Percentiles rank a stretch among this genome's conserved stretches.
Evolutionary conservation across 2,329 filamentous ascomycete genomes (phyloP).

Genomic region (Fusarium veterinarium): DNA sequence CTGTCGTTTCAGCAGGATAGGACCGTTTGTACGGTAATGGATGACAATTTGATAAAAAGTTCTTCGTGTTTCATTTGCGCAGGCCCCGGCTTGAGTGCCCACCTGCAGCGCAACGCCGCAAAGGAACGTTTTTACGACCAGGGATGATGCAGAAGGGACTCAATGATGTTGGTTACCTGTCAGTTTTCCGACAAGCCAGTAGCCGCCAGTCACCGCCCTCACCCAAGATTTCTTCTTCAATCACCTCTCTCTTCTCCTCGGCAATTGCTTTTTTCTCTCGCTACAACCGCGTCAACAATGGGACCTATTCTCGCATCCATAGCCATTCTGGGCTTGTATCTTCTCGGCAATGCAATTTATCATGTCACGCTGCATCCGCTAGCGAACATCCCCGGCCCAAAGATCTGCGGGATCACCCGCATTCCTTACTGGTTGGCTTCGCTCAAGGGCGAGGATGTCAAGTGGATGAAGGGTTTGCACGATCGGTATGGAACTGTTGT

Average conservation of each 20-base stretch:
- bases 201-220: neutral
- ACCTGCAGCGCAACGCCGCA: neutral
- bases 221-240: neutral
- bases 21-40: accelerated
- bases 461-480: constrained; percentile 14
- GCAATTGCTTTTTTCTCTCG: neutral
- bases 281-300: neutral
- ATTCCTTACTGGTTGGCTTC: constrained; percentile 14
- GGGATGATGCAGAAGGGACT: neutral
- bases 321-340: constrained; percentile 1
- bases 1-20: accelerated
- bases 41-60: neutral
- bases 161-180: neutral
- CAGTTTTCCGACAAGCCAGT: neutral
- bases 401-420: constrained; percentile 9
- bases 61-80: neutral
- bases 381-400: constrained; percentile 17
- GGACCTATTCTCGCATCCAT: neutral
- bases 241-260: neutral
- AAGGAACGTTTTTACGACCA: neutral
- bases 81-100: neutral
- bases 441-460: constrained; percentile 6
- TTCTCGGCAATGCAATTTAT: neutral
- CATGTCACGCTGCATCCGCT: constrained; percentile 16
- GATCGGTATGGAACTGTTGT: constrained; percentile 22